Percentiles rank a stretch among this genome's conserved stretches.
phyloP scores from a whole-genome alignment of 2,329 filamentous ascomycete genomes.

The Aplosporella prunicola region DNA sequence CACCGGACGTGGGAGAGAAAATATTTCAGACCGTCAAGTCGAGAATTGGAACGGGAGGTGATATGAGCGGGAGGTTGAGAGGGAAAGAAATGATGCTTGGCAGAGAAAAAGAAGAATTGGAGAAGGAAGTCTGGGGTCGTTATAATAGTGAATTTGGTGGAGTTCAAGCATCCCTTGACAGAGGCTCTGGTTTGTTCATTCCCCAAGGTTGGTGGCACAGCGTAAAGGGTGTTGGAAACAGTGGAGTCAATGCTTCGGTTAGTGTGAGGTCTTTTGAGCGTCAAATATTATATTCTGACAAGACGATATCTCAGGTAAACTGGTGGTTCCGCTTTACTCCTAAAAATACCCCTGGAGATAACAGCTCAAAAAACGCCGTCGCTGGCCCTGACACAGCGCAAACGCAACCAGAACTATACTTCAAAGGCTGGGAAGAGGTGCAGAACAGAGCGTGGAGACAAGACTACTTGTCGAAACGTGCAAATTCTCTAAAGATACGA shows the following conservation, averaged over 20 bases:
- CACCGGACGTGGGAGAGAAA: constrained; percentile 58
- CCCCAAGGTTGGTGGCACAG: constrained; percentile 84
- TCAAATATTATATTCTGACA: constrained; percentile 12
- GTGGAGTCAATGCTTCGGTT: constrained; percentile 48
- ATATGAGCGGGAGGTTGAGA: constrained; percentile 45
- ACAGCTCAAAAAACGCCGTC: background rate
- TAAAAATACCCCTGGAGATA: background rate
- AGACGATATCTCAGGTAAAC: constrained; percentile 46
- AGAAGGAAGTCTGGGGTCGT: constrained; percentile 59
- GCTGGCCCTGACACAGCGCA: background rate
- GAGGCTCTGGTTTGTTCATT: constrained; percentile 68
- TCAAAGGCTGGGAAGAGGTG: too few relatives aligned
- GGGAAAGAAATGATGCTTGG: constrained; percentile 90
- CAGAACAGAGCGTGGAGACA: too few relatives aligned
- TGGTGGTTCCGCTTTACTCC: constrained; percentile 67
- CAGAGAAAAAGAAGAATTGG: constrained; percentile 54
- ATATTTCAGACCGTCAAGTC: constrained; percentile 39
- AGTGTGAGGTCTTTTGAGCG: constrained; percentile 16
- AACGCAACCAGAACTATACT: too few relatives aligned
- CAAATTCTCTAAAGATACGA: too few relatives aligned
- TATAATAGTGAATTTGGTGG: constrained; percentile 17
- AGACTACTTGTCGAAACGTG: background rate
- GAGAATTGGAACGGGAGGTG: constrained; percentile 7
- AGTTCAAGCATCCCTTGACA: constrained; percentile 39
- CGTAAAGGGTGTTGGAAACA: constrained; percentile 53